These are phyloP conservation scores for Xylaria sp. DNA, from an alignment of 2,329 filamentous ascomycete genomes.

Conservation along the genomic window DNA sequence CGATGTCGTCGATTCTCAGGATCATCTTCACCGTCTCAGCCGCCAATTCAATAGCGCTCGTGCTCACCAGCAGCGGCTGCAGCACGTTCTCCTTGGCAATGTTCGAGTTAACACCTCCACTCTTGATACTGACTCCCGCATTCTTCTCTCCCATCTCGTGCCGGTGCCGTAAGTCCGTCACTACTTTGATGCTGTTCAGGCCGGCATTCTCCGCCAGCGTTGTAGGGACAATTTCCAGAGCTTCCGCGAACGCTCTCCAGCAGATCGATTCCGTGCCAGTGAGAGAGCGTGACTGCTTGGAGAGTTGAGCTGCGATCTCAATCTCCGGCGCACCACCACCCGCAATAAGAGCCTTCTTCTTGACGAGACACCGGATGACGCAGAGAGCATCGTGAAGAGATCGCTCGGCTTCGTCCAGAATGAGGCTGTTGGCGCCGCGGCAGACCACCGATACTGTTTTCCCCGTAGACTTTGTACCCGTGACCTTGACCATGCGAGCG, in stretches of 20 bases:
- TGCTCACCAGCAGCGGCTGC: constrained; percentile 94
- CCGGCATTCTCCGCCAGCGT: constrained; percentile 97
- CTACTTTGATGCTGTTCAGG: constrained; percentile 97
- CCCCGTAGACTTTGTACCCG: constrained; percentile 79
- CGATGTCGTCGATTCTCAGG: constrained; percentile 69
- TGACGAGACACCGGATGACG: constrained; percentile 94
- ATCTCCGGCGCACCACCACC: constrained; percentile 96
- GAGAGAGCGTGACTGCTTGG: constrained; percentile 78
- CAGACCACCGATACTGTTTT: constrained; percentile 95
- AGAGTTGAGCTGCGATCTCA: constrained; percentile 86
- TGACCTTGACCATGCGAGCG: constrained; percentile 91
- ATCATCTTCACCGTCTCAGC: constrained; percentile 99
- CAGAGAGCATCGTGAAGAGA: constrained; percentile 97
- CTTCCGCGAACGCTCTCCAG: constrained; percentile 98
- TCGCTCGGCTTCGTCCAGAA: constrained; percentile 95
- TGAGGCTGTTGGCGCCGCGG: constrained; percentile 89
- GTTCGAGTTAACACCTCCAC: constrained; percentile 93
- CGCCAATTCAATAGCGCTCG: constrained; percentile 93
- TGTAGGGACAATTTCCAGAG: constrained; percentile 94
- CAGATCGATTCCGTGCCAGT: constrained; percentile 95
- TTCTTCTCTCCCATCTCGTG: constrained; percentile 96
- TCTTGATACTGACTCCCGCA: constrained; percentile 97
- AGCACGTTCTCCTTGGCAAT: constrained; percentile 96
- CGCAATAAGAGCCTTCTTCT: constrained; percentile 99
- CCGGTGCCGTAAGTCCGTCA: constrained; percentile 90